These are phyloP conservation scores for Anaeromyces robustus DNA, from an alignment of 192 early-diverging fungal genomes.

Conservation along the genomic window DNA sequence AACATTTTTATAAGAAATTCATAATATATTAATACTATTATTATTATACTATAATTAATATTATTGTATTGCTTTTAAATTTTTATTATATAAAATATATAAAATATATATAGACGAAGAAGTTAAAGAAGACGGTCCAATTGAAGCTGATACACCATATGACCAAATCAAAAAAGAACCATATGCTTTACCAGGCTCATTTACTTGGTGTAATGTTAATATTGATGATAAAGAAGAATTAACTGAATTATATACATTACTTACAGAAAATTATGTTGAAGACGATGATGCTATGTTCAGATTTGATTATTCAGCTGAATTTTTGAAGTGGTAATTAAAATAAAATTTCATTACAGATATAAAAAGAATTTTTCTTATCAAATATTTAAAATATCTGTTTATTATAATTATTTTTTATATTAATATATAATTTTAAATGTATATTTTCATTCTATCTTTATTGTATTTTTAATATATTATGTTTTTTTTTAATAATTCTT, in stretches of 20 bases:
- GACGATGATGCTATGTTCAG: constrained; percentile 91
- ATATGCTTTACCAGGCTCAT: constrained; percentile 69
- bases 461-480: too few relatives aligned
- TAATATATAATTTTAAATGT: too few relatives aligned
- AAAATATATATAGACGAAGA: constrained; percentile 33
- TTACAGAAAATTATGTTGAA: constrained; percentile 92
- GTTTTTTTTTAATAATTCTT: too few relatives aligned
- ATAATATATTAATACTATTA: too few relatives aligned
- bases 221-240: constrained; percentile 57
- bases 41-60: too few relatives aligned
- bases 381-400: too few relatives aligned
- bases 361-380: too few relatives aligned
- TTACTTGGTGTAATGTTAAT: constrained; percentile 78
- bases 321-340: constrained; percentile 68
- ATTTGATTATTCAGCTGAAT: constrained; percentile 86
- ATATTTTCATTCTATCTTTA: too few relatives aligned
- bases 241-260: constrained; percentile 69
- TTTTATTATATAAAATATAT: not conserved
- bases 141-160: constrained; percentile 56
- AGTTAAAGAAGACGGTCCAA: constrained; percentile 55
- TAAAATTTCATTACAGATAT: too few relatives aligned
- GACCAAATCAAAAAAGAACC: constrained; percentile 71
- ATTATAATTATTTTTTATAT: too few relatives aligned
- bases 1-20: too few relatives aligned
- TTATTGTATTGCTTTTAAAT: too few relatives aligned